These are phyloP conservation scores for Hibiscus syriacus DNA, from an alignment of 345 rosid species.

Conservation along the genomic window DNA sequence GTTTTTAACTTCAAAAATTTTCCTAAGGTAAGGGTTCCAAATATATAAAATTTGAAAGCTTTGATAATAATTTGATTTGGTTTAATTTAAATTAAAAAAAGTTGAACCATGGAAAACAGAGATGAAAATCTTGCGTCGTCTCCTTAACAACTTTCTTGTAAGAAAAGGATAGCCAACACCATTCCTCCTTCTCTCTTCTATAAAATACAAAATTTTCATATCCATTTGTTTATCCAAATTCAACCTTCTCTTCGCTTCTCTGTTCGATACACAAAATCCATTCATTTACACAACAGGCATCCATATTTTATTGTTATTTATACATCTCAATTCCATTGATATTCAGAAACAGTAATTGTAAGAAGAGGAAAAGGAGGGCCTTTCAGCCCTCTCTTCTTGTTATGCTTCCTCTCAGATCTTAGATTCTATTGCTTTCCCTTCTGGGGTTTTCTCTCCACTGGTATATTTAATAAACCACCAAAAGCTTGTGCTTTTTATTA, in stretches of 20 bases:
- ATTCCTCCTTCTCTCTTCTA: neutral
- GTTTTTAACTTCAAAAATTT: too few species aligned
- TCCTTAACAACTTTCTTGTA: neutral
- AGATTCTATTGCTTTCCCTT: slow-evolving; percentile 24
- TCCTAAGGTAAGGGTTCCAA: neutral
- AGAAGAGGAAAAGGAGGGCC: slow-evolving; percentile 38
- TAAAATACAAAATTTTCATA: neutral
- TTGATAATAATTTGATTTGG: neutral
- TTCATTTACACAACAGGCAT: slow-evolving; percentile 4
- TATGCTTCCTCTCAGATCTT: slow-evolving; percentile 37
- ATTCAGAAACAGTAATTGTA: slow-evolving; percentile 13
- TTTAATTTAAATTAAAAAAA: neutral
- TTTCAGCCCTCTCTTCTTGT: slow-evolving; percentile 45
- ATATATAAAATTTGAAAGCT: neutral
- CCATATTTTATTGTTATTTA: neutral
- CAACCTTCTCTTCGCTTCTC: slow-evolving; percentile 7
- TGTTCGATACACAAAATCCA: slow-evolving; percentile 21
- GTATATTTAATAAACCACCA: neutral
- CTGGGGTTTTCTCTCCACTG: slow-evolving; percentile 15
- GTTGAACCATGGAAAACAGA: neutral
- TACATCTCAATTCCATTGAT: slow-evolving; percentile 3
- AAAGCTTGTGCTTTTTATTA: neutral
- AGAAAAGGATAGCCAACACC: neutral
- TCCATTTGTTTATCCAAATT: slow-evolving; percentile 10
- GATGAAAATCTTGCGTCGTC: neutral